Base-by-base conservation (phyloP, 441 rosid species). In the Adansonia madagascariensis region DNA sequence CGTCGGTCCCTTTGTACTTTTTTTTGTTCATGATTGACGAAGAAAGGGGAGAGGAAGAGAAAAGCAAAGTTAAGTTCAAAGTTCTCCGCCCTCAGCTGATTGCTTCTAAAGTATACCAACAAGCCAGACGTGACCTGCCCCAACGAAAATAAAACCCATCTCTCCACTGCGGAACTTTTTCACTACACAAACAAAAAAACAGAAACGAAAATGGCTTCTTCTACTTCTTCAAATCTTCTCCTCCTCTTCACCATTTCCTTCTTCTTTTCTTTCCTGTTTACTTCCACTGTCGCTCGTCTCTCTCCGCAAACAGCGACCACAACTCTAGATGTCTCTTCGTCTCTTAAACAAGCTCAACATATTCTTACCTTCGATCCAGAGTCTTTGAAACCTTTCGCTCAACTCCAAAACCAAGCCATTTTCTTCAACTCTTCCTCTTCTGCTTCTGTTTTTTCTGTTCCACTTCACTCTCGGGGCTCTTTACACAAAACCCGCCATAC, bases 401-500 rank as follows among this genome's bases (percentile, higher is more conserved):
- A 74, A 4, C 14, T 46, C 15, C 73, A 73, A 44, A 44, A 61
- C 41, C 64, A 75, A 49, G 67, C 77, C 73, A 17, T 73, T 73
- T 57, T 60, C 24, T 62, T 78, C n/a, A 83, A 84, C 39, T 85
- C 89, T 9, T 68, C 17, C 10, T 18, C 71, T 41, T 15, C 75
- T 8, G 3, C 71, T 43, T 1, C 74, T 15, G 60, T 4, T 0
- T 79, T 90, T 35, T 87, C 93, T 39, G 70, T 94, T 7, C 77
- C 77, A n/a, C 91, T 92, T 39, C 93, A 85, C 80, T 81, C 94
- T 15, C 89, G 97, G 18, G 92, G 89, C 15, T 76, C 84, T 6
- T 52, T 94, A 75, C 63, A 50, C 67, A 86, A 85, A 11, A 77
- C 84, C 55, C 78, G 75, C 0, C 90, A 91, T 86, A 62, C 71